Conservation (phyloP, 805 yeast species). For the Yueomyces sp. region DNA sequence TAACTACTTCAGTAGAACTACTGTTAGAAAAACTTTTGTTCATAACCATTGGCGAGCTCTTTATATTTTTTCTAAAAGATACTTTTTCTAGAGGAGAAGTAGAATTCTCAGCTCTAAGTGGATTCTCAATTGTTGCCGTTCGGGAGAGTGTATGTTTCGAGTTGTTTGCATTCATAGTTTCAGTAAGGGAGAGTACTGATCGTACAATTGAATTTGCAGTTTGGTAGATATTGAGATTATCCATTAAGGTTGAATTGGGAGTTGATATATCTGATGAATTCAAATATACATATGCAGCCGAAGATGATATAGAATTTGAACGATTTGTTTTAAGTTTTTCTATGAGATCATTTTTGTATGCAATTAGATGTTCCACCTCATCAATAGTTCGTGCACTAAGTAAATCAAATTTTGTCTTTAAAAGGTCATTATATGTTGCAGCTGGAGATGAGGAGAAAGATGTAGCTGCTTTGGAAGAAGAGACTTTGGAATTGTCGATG, state of each 20-base stretch:
- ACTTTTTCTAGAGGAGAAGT: slow-evolving; percentile 15
- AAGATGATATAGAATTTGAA: background rate
- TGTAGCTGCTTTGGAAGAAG: too few relatives aligned
- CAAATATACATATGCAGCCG: background rate
- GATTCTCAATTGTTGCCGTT: too few relatives aligned
- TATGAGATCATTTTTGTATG: slow-evolving; percentile 31
- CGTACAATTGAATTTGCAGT: slow-evolving; percentile 24
- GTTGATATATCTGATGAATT: background rate
- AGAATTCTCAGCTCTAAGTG: too few relatives aligned
- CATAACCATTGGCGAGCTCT: slow-evolving; percentile 12
- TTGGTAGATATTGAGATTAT: slow-evolving; percentile 23
- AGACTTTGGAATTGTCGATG: too few relatives aligned
- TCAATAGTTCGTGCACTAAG: slow-evolving; percentile 59
- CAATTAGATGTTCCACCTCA: slow-evolving; percentile 45
- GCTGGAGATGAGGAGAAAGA: too few relatives aligned
- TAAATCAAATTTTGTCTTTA: slow-evolving; percentile 31
- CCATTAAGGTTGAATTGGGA: slow-evolving; percentile 18
- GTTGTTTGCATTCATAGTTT: slow-evolving; percentile 6
- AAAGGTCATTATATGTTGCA: too few relatives aligned
- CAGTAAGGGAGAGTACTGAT: slow-evolving; percentile 23
- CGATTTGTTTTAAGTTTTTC: slow-evolving; percentile 1
- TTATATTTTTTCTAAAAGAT: slow-evolving; percentile 13
- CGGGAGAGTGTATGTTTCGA: too few relatives aligned
- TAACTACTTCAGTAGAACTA: background rate
- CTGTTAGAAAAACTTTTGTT: background rate